phyloP scores from a whole-genome alignment of 2,329 filamentous ascomycete species.

The Lasiodiplodia hormozganensis region DNA sequence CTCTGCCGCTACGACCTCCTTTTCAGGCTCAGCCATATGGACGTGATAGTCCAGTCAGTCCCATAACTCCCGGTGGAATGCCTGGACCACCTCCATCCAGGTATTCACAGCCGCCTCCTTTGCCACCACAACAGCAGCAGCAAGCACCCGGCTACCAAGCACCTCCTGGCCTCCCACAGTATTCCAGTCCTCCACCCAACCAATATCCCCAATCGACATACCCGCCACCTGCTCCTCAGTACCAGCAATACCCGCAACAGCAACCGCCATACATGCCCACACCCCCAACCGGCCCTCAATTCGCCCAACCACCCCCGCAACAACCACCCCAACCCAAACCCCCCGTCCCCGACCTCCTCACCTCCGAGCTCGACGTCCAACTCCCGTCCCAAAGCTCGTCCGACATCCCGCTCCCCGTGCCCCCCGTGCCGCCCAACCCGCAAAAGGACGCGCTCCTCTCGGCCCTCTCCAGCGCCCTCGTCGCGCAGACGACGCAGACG shows the following conservation, averaged over 20 bases:
- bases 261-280: conserved; percentile 39
- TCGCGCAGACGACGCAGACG: conserved; percentile 71
- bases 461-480: conserved; percentile 75
- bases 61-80: conserved; percentile 40
- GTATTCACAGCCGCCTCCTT: conserved; percentile 36
- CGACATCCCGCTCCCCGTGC: conserved; percentile 62
- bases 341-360: conserved; percentile 61
- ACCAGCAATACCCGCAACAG: conserved; percentile 35
- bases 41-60: conserved; percentile 46
- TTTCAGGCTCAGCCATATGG: conserved; percentile 32
- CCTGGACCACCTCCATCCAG: conserved; percentile 34
- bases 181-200: conserved; percentile 30
- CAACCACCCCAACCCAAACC: conserved; percentile 33
- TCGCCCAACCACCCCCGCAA: conserved; percentile 27
- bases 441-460: conserved; percentile 88
- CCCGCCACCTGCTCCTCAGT: conserved; percentile 29
- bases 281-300: conserved; percentile 45
- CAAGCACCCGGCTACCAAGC: background rate
- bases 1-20: conserved; percentile 37
- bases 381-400: conserved; percentile 58
- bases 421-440: conserved; percentile 92
- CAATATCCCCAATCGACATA: conserved; percentile 28
- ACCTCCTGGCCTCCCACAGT: conserved; percentile 30
- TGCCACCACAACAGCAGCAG: conserved; percentile 9
- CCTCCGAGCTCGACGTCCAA: conserved; percentile 67